Conservation (phyloP, 169 alveolate species). For the Plasmodium malariae region DNA sequence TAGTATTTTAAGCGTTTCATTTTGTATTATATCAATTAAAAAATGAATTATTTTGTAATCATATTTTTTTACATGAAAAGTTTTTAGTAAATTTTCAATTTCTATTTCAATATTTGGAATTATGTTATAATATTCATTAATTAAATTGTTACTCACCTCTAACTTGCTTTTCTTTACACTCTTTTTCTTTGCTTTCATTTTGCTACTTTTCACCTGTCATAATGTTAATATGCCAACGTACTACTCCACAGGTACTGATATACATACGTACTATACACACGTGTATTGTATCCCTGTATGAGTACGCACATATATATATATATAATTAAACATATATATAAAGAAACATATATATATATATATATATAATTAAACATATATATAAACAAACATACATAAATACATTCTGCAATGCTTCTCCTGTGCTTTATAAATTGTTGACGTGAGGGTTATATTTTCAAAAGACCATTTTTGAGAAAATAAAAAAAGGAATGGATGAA, state of each 20-base stretch:
- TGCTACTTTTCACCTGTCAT: no score
- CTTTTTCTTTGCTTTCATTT: conserved; percentile 38
- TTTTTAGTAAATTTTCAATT: conserved; percentile 69
- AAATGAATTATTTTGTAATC: conserved; percentile 71
- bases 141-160: not conserved
- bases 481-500: no score
- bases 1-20: conserved; percentile 59
- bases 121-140: conserved; percentile 20
- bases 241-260: not conserved
- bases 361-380: no score
- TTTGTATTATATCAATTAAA: conserved; percentile 72
- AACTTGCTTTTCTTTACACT: not conserved
- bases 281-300: no score
- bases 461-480: no score
- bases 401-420: no score
- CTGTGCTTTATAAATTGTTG: no score
- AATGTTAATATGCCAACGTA: not conserved
- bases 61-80: conserved; percentile 46
- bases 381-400: no score
- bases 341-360: no score
- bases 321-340: no score
- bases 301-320: no score
- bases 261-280: not conserved
- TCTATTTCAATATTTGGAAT: conserved; percentile 56
- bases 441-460: no score